Conservation (phyloP, 2,329 filamentous ascomycete species). For the Sarocladium strictum region DNA sequence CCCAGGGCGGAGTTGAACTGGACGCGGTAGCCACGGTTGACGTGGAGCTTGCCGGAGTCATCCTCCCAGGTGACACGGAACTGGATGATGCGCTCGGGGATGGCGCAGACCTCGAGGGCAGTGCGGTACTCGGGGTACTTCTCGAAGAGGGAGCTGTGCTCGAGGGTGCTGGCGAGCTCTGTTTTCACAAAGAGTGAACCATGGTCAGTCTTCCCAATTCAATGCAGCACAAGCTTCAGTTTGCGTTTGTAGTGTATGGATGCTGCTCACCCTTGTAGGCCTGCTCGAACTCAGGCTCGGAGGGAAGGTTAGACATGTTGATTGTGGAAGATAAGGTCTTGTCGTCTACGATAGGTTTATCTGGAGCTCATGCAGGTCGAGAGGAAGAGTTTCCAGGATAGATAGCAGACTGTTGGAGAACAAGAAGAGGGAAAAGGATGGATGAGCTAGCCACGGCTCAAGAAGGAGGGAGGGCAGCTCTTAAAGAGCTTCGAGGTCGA, state of each 20-base stretch:
- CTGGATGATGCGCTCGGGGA: slow-evolving; percentile 93
- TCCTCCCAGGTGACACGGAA: slow-evolving; percentile 98
- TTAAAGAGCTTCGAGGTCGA: neutral
- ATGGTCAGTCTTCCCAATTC: too few relatives aligned
- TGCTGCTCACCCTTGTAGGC: slow-evolving; percentile 87
- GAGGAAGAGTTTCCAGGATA: too few relatives aligned
- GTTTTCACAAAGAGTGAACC: slow-evolving; percentile 13
- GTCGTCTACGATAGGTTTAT: neutral
- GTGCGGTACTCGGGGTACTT: slow-evolving; percentile 92
- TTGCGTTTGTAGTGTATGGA: slow-evolving; percentile 14
- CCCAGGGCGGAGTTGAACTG: slow-evolving; percentile 98
- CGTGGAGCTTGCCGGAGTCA: slow-evolving; percentile 80
- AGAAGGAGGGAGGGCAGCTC: slow-evolving; percentile 7
- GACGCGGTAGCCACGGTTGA: slow-evolving; percentile 93
- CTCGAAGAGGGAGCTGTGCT: slow-evolving; percentile 87
- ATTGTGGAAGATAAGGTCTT: neutral
- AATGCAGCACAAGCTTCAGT: too few relatives aligned
- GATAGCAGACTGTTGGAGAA: too few relatives aligned
- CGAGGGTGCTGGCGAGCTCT: slow-evolving; percentile 94
- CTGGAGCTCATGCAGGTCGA: too few relatives aligned
- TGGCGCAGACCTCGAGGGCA: slow-evolving; percentile 78
- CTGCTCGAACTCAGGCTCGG: slow-evolving; percentile 97
- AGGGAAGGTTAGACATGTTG: slow-evolving; percentile 75
- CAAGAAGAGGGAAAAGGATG: neutral
- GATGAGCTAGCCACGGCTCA: neutral